Percentiles rank a stretch among this genome's conserved stretches.
Evolutionary conservation across 345 rosid species (phyloP).

Genomic region (Euphorbia tirucalli): DNA sequence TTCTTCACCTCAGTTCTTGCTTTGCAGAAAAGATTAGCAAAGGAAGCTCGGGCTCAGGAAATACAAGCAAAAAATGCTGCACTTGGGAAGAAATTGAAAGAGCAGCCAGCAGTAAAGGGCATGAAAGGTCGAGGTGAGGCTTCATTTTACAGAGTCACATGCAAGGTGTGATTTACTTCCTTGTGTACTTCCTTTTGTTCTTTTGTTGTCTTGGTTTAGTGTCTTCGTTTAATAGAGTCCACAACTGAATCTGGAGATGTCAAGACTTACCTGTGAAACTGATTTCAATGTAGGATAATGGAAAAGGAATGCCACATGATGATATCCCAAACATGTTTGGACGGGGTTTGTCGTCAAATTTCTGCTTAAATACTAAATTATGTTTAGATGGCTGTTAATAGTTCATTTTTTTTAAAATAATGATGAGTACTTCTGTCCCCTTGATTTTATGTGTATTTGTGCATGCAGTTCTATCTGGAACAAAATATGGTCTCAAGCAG

Average conservation of each 20-base stretch:
- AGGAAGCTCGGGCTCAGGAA: conserved; percentile 82
- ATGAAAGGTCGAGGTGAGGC: conserved; percentile 88
- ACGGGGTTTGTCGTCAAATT: conserved; percentile 50
- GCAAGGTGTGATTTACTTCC: conserved; percentile 65
- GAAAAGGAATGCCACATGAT: conserved; percentile 99
- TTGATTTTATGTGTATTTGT: conserved; percentile 26
- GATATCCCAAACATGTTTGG: conserved; percentile 99
- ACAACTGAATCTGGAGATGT: not conserved
- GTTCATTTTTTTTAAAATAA: not conserved
- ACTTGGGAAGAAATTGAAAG: conserved; percentile 75
- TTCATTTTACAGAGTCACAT: conserved; percentile 86
- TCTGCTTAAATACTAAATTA: not conserved
- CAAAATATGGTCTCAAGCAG: conserved; percentile 96
- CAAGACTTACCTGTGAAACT: no score
- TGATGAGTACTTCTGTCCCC: not conserved
- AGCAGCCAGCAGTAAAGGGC: conserved; percentile 56
- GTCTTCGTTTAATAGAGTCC: not conserved
- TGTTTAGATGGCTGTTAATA: not conserved
- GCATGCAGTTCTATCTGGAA: conserved; percentile 81
- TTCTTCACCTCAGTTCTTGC: not conserved
- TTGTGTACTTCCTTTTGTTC: conserved; percentile 7
- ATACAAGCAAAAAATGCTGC: conserved; percentile 78
- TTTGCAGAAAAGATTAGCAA: conserved; percentile 80
- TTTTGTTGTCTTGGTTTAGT: conserved; percentile 5
- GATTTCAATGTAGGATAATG: conserved; percentile 72